Evolutionary conservation across 2,329 filamentous ascomycete species (phyloP), one percentile per base, ranked within the genome.

Genomic region (Colletotrichum noveboracense): DNA sequence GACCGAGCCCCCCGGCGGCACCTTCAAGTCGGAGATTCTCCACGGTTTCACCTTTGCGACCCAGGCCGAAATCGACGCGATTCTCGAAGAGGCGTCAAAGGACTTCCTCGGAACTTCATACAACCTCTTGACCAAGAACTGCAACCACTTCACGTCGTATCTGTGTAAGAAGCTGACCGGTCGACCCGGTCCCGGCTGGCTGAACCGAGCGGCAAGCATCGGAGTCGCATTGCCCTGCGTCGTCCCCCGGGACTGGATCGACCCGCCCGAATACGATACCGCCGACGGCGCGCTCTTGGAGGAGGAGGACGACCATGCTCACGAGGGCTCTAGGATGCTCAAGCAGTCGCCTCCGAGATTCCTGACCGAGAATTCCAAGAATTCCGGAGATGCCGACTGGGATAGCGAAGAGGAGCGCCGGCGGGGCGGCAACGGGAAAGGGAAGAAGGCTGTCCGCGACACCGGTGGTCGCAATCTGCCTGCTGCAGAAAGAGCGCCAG

Each of bases 141-240:
- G 95, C 89, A 97, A 97, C 83, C 95, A 97, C 83, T 97, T 97
- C 83, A 96, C 95, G 3, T 92, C 92, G 24, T 92, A 94, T 80
- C 89, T 97, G 21, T 96, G 94, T 84, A 88, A 93, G 82, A 91
- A 91, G 78, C 88, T 97, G 70, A 96, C 94, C 3, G 91, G 93
- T 7, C 89, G 91, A 61, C 87, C 92, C 1, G 94, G 94, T 0
- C 95, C 95, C 0, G 85, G 84, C 21, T 97, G 95, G 94, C 86
- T 97, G 70, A 97, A 97, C 81, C 91, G 95, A 71, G 95, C 95
- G 2, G 95, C 95, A n/a, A 93, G 91, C 79, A 95, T 97, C 77
- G 95, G 95, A 52, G 90, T 96, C 67, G 94, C 94, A 14, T 84
- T 97, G 43, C 95, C 95, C 16, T 97, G 95, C 82, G 90, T 97